Conservation (phyloP, 2,329 filamentous ascomycete species). For the Didymellaceae sp. region DNA sequence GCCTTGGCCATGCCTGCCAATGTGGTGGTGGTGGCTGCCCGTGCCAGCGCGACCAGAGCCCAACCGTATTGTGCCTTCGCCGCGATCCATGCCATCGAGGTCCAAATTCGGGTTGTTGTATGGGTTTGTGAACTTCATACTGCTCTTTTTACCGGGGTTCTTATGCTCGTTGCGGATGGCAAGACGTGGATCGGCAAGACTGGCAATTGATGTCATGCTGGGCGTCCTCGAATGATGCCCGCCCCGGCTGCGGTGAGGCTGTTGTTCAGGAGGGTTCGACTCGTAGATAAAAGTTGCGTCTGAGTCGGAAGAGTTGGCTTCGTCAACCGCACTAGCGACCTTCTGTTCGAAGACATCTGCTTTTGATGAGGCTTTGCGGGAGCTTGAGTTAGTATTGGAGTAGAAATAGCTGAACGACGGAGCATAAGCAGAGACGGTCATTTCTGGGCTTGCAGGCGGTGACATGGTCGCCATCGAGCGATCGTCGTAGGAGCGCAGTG, state of each 20-base stretch:
- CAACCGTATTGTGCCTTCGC: slow-evolving; percentile 47
- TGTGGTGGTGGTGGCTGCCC: slow-evolving; percentile 80
- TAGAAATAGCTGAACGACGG: slow-evolving; percentile 44
- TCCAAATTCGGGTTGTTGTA: slow-evolving; percentile 69
- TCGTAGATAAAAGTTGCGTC: slow-evolving; percentile 99
- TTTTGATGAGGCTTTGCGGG: slow-evolving; percentile 79
- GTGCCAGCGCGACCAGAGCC: slow-evolving; percentile 56
- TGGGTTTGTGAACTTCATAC: slow-evolving; percentile 90
- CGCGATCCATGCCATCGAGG: slow-evolving; percentile 46
- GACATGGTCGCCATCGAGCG: slow-evolving; percentile 34
- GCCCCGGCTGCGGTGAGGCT: slow-evolving; percentile 72
- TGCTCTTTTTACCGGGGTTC: slow-evolving; percentile 77
- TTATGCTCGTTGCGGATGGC: slow-evolving; percentile 68
- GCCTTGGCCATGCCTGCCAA: slow-evolving; percentile 77
- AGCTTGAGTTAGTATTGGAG: slow-evolving; percentile 44
- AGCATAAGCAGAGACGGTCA: slow-evolving; percentile 32
- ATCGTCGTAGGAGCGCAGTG: slow-evolving; percentile 41
- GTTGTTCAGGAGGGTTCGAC: slow-evolving; percentile 79
- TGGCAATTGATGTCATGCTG: slow-evolving; percentile 81
- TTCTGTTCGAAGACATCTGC: slow-evolving; percentile 98
- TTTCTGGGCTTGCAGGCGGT: slow-evolving; percentile 36
- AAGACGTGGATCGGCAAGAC: slow-evolving; percentile 65
- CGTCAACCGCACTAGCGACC: slow-evolving; percentile 93
- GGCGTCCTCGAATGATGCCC: slow-evolving; percentile 90
- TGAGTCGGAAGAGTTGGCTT: slow-evolving; percentile 94